These are phyloP conservation scores for Rhinocladiella similis DNA, from an alignment of 2,329 filamentous ascomycete species.

Conservation along the genomic window DNA sequence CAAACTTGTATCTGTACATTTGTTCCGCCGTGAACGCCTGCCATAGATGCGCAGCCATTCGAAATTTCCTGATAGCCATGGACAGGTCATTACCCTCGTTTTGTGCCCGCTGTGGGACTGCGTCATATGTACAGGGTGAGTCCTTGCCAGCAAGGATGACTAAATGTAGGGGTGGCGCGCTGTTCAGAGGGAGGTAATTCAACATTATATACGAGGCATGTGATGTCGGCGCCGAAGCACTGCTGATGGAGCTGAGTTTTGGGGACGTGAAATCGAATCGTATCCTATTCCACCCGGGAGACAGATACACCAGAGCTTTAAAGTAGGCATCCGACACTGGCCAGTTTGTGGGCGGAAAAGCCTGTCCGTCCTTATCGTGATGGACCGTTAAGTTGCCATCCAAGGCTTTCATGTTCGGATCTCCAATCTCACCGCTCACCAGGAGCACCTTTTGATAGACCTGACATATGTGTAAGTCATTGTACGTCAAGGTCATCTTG, in stretches of 20 bases:
- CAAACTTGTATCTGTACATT: conserved; percentile 87
- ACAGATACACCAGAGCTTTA: conserved; percentile 87
- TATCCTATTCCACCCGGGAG: conserved; percentile 83
- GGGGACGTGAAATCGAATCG: conserved; percentile 85
- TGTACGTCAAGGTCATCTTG: not conserved
- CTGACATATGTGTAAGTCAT: conserved; percentile 46
- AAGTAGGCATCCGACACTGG: conserved; percentile 87
- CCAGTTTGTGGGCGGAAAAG: conserved; percentile 80
- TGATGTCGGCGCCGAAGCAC: conserved; percentile 62
- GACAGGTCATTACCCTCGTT: conserved; percentile 81
- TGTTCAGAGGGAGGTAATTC: conserved; percentile 80
- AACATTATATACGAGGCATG: conserved; percentile 80
- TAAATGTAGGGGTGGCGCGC: conserved; percentile 80
- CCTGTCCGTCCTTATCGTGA: conserved; percentile 70
- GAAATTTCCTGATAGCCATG: conserved; percentile 81
- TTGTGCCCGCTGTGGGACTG: conserved; percentile 70
- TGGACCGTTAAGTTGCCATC: conserved; percentile 79
- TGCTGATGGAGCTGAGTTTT: conserved; percentile 68
- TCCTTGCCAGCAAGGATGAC: conserved; percentile 87
- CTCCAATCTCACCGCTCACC: conserved; percentile 77
- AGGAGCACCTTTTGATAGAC: conserved; percentile 89
- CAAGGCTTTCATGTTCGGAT: conserved; percentile 64
- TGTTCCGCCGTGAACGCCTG: conserved; percentile 96
- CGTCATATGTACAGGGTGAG: conserved; percentile 82
- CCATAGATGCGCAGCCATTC: conserved; percentile 95